Conservation (phyloP, 2,329 filamentous ascomycete genomes). For the Alternaria sp. region DNA sequence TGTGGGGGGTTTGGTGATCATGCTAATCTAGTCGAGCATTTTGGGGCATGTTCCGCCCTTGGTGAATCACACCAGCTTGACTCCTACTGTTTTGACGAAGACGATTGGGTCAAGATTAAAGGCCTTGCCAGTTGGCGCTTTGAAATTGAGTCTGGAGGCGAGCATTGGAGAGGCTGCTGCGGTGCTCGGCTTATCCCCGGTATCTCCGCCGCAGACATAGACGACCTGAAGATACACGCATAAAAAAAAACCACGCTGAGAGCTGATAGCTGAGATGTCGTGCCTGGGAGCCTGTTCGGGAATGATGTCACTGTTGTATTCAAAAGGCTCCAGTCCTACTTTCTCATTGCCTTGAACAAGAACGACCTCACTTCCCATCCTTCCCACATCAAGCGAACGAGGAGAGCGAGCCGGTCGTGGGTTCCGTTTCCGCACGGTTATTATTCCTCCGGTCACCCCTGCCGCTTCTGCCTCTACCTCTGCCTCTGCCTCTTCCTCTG, state of each 20-base stretch:
- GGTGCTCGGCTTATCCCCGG: conserved; percentile 18
- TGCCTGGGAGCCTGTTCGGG: neutral
- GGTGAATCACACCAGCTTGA: neutral
- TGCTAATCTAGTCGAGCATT: conserved; percentile 1
- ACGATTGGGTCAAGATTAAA: neutral
- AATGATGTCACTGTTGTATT: neutral
- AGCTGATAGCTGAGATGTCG: too few species aligned
- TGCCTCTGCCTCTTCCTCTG: neutral
- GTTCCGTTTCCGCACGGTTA: neutral
- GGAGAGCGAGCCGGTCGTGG: neutral
- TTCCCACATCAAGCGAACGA: neutral
- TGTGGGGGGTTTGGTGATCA: neutral
- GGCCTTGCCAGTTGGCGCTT: conserved; percentile 6
- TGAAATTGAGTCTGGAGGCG: conserved; percentile 9
- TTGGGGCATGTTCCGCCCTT: conserved; percentile 7
- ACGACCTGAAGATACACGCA: too few species aligned
- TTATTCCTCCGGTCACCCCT: neutral
- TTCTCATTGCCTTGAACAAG: neutral
- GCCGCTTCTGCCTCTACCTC: neutral
- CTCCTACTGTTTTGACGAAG: neutral
- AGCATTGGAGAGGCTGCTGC: neutral
- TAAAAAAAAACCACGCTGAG: neutral
- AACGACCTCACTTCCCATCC: neutral
- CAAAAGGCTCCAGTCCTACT: neutral
- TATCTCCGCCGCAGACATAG: conserved; percentile 12